Percentiles rank a stretch among this genome's conserved stretches.
These are phyloP conservation scores for Nicotiana undulata DNA, from an alignment of 257 asterid genomes.

Conservation along the genomic window DNA sequence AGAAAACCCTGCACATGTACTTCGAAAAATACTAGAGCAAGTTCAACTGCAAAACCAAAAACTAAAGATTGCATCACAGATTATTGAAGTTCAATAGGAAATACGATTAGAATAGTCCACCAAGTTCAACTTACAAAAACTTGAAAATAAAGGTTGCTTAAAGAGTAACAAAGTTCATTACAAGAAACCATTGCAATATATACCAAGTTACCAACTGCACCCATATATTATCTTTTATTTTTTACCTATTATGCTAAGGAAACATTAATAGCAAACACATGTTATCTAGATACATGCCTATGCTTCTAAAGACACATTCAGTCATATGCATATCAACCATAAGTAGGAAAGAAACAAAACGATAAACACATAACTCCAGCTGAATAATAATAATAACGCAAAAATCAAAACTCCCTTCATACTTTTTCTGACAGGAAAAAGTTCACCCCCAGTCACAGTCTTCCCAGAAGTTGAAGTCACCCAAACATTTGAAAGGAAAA, in stretches of 20 bases:
- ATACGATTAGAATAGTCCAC: neutral
- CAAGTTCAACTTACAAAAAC: neutral
- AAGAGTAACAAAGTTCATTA: neutral
- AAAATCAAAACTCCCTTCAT: neutral
- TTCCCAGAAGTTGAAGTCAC: neutral
- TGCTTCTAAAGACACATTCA: neutral
- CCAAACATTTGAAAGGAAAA: neutral
- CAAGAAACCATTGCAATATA: neutral
- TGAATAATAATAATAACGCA: neutral
- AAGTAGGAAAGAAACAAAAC: neutral
- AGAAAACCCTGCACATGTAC: neutral
- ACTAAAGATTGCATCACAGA: neutral
- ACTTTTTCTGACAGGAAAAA: neutral
- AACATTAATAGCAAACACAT: neutral
- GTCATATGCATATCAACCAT: neutral
- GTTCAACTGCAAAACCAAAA: neutral
- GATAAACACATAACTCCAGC: neutral
- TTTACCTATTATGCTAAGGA: neutral
- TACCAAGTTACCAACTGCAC: neutral
- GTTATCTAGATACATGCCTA: neutral
- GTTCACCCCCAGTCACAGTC: neutral
- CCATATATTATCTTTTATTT: neutral
- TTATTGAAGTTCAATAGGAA: neutral
- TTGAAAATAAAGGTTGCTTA: neutral
- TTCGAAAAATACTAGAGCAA: neutral